Conservation (phyloP, 2,329 filamentous ascomycete species). For the Neofusicoccum parvum region DNA sequence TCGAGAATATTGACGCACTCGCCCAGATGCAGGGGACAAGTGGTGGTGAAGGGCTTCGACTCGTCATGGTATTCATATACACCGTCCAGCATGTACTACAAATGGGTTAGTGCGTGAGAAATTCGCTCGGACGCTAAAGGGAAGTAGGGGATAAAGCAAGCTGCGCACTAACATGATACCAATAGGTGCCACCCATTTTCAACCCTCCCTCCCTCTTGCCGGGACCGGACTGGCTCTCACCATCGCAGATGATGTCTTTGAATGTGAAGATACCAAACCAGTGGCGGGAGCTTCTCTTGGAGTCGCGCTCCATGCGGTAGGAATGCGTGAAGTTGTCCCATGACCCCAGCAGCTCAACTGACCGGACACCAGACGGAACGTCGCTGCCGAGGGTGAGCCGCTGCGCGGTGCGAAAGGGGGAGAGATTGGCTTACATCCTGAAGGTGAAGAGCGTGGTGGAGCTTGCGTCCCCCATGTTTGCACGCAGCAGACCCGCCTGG, state of each 20-base stretch:
- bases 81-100: slow-evolving; percentile 80
- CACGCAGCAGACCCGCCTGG: background rate
- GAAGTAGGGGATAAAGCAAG: background rate
- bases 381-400: slow-evolving; percentile 36
- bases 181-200: slow-evolving; percentile 91
- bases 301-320: slow-evolving; percentile 81
- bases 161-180: slow-evolving; percentile 77
- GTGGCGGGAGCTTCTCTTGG: slow-evolving; percentile 69
- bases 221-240: slow-evolving; percentile 56
- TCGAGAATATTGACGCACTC: slow-evolving; percentile 84
- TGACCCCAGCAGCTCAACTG: slow-evolving; percentile 82
- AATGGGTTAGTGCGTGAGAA: slow-evolving; percentile 28
- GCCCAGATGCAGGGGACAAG: slow-evolving; percentile 84
- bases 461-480: slow-evolving; percentile 22
- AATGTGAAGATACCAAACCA: slow-evolving; percentile 91
- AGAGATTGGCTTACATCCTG: slow-evolving; percentile 39
- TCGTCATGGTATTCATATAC: slow-evolving; percentile 76
- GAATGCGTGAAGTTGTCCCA: slow-evolving; percentile 90
- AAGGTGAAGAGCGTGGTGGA: slow-evolving; percentile 69
- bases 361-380: slow-evolving; percentile 53
- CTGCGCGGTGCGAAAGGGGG: slow-evolving; percentile 24
- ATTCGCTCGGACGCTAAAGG: background rate
- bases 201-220: slow-evolving; percentile 73
- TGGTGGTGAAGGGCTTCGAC: slow-evolving; percentile 70
- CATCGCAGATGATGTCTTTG: slow-evolving; percentile 81